Evolutionary conservation across 225 moss, liverwort and hornwort genomes (phyloP).

Genomic region (Pseudoscleropodium purum): DNA sequence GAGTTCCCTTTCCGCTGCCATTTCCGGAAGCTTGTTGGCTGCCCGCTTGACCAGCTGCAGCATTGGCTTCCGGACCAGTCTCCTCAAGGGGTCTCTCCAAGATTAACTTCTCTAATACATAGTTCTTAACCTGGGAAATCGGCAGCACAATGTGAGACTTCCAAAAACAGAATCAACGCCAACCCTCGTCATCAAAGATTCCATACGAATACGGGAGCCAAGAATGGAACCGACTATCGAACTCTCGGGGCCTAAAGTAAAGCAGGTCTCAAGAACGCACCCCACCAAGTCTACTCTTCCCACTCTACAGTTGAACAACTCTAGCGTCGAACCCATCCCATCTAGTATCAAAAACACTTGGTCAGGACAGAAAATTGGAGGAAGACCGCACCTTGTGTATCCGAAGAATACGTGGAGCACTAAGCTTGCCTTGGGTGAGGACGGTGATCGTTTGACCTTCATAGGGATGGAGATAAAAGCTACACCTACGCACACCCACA

Average conservation of each 20-base stretch:
- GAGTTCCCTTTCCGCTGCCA: conserved; percentile 30
- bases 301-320: not conserved
- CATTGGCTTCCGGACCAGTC: conserved; percentile 41
- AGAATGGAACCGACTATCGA: not conserved
- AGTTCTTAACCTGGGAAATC: conserved; percentile 74
- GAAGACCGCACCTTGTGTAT: conserved; percentile 72
- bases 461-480: conserved; percentile 79
- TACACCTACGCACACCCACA: conserved; percentile 48
- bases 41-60: conserved; percentile 39
- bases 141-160: not conserved
- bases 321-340: not conserved
- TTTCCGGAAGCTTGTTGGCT: conserved; percentile 52
- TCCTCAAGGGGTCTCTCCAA: conserved; percentile 77
- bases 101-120: conserved; percentile 84
- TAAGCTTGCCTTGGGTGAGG: conserved; percentile 85
- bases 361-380: too few species aligned
- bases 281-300: not conserved
- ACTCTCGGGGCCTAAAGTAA: not conserved
- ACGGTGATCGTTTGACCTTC: conserved; percentile 73
- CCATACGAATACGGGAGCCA: not conserved
- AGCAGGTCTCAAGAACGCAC: not conserved
- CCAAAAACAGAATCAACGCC: not conserved
- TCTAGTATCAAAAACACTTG: too few species aligned
- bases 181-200: not conserved
- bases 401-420: conserved; percentile 87